Evolutionary conservation across 768 basidiomycete species (phyloP), one percentile per base, ranked within the genome.

Genomic region (Suillus decipiens): DNA sequence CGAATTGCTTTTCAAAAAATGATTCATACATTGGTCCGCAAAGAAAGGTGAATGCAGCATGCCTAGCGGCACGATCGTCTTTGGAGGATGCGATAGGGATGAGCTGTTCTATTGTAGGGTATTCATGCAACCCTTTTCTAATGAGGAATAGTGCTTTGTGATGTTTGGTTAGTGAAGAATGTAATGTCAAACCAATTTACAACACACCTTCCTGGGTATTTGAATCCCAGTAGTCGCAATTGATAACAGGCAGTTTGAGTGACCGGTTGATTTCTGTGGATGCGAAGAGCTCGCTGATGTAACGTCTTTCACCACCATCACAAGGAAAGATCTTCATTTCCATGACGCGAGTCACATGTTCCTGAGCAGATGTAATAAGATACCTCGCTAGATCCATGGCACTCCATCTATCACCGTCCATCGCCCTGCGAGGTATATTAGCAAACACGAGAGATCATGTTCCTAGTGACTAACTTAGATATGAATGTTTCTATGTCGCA

Each of bases 41-140:
- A 19, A 57, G 24, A 76, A 93, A 96, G 45, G 84, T 83, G 45
- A 96, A 77, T 0, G 93, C 93, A 19, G 76, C 73, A 8, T 77
- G 67, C 15, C 84, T 85, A 39, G 82, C 72, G 68, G 80, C 1
- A 3, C 75, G 61, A 67, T 89, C 81, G 17, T 39, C 24, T 0
- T 17, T 6, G 10, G 22, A 56, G 3, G 56, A 57, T 8, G 56
- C 56, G 6, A 57, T 57, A 11, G 3, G 15, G 24, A 57, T 57
- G 17, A 57, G 56, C 12, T 57, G 10, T 0, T 57, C 56, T 28
- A 57, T 57, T 12, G 56, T 31, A 41, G 56, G 56, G 17, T 28
- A 19, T 7, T 39, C 37, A 17, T 6, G 39, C 28, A 57, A 57
- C 17, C 39, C 39, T 3, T 41, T 11, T 28, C 22, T 41, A 28